Conservation (phyloP, 352 stramenopile species). For the Phytophthora cryptogea region DNA sequence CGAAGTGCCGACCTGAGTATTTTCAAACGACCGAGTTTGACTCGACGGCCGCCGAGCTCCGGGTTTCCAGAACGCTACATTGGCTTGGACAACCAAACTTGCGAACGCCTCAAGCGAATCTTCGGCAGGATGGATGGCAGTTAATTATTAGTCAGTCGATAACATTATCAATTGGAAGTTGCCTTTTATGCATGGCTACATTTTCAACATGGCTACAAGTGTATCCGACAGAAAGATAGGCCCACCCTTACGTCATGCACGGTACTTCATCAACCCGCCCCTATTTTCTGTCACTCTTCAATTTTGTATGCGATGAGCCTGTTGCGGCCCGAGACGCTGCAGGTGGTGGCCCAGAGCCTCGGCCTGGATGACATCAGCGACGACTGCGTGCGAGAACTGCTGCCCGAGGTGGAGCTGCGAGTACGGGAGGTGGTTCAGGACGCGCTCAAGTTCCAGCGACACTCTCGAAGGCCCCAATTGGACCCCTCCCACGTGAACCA, state of each 20-base stretch:
- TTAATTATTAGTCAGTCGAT: constrained; percentile 3
- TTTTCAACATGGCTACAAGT: not conserved
- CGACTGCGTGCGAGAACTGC: constrained; percentile 66
- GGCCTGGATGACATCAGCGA: constrained; percentile 73
- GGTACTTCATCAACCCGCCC: not conserved
- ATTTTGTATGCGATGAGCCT: constrained; percentile 62
- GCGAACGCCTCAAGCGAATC: constrained; percentile 76
- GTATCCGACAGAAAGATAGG: constrained; percentile 1
- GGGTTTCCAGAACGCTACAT: constrained; percentile 79
- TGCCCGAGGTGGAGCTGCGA: constrained; percentile 80
- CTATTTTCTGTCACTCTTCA: constrained; percentile 19
- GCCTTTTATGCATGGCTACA: constrained; percentile 7
- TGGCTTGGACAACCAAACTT: constrained; percentile 75
- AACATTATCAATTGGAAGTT: constrained; percentile 1
- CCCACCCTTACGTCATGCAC: constrained; percentile 1
- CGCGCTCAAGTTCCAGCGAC: constrained; percentile 82
- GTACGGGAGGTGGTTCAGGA: constrained; percentile 86
- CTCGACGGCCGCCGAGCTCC: constrained; percentile 48
- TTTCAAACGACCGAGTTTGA: constrained; percentile 73
- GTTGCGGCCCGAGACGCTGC: constrained; percentile 68
- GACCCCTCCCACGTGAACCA: constrained; percentile 77
- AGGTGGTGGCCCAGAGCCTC: constrained; percentile 74
- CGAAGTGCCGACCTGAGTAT: constrained; percentile 73
- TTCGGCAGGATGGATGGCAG: constrained; percentile 64
- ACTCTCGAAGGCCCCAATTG: constrained; percentile 66